Evolutionary conservation across 768 basidiomycete species (phyloP).

Genomic region (Tephrocybe rancida): DNA sequence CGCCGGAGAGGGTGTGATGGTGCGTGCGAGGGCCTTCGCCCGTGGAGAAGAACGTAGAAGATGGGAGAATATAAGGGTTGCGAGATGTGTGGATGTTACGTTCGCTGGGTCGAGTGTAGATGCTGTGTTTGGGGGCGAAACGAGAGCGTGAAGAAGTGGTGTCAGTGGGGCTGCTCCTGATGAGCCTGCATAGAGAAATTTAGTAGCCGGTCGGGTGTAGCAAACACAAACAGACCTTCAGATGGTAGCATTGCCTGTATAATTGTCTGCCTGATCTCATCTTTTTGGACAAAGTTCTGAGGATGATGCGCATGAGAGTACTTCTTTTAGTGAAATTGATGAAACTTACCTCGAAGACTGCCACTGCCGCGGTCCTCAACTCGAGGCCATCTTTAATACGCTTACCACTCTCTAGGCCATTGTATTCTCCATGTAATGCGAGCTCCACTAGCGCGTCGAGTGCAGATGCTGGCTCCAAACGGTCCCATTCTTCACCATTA

Average conservation of each 20-base stretch:
- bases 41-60: slow-evolving; percentile 69
- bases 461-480: slow-evolving; percentile 78
- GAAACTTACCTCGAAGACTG: slow-evolving; percentile 75
- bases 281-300: slow-evolving; percentile 77
- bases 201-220: background rate
- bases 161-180: slow-evolving; percentile 52
- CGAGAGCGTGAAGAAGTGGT: slow-evolving; percentile 71
- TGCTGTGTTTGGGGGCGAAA: slow-evolving; percentile 60
- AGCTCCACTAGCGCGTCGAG: slow-evolving; percentile 83
- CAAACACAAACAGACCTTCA: slow-evolving; percentile 33
- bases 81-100: slow-evolving; percentile 70
- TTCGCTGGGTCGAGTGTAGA: slow-evolving; percentile 50
- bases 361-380: slow-evolving; percentile 74
- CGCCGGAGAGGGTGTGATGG: slow-evolving; percentile 56
- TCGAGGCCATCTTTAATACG: slow-evolving; percentile 69
- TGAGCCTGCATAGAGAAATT: slow-evolving; percentile 21
- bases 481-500: slow-evolving; percentile 92
- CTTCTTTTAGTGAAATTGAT: background rate
- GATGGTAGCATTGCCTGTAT: slow-evolving; percentile 72
- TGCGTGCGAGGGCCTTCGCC: slow-evolving; percentile 64
- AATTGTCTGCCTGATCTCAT: slow-evolving; percentile 70
- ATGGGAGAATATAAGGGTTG: slow-evolving; percentile 79
- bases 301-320: slow-evolving; percentile 1
- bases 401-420: slow-evolving; percentile 61
- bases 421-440: slow-evolving; percentile 87